These are phyloP conservation scores for Adansonia rubrostipa DNA, from an alignment of 441 rosid genomes.

Conservation along the genomic window DNA sequence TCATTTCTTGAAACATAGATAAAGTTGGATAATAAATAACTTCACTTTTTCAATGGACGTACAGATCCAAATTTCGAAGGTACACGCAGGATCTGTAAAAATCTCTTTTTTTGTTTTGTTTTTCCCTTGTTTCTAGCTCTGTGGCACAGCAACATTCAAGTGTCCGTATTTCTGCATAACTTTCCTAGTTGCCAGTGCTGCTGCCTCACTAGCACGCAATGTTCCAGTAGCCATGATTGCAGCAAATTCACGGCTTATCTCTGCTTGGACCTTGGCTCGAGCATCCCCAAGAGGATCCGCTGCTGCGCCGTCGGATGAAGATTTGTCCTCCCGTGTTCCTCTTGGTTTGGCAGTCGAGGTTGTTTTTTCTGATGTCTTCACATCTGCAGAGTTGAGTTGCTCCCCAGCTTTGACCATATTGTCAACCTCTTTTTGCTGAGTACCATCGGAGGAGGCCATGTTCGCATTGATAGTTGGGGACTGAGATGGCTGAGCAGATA, in stretches of 20 bases:
- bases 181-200: constrained; percentile 78
- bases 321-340: constrained; percentile 32
- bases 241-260: constrained; percentile 72
- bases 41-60: neutral
- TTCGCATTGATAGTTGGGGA: constrained; percentile 25
- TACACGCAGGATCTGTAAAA: neutral
- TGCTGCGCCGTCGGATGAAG: constrained; percentile 24
- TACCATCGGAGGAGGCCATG: constrained; percentile 28
- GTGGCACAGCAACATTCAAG: constrained; percentile 10
- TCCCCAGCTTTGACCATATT: constrained; percentile 27
- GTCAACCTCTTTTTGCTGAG: constrained; percentile 21
- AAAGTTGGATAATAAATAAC: neutral
- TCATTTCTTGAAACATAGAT: neutral
- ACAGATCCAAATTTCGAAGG: constrained; percentile 4
- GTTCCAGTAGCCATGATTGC: constrained; percentile 85
- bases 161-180: constrained; percentile 61
- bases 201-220: constrained; percentile 86
- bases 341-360: constrained; percentile 39
- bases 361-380: constrained; percentile 20
- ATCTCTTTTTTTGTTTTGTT: neutral
- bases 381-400: constrained; percentile 29
- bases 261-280: constrained; percentile 84
- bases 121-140: neutral
- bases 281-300: constrained; percentile 77
- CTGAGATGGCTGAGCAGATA: constrained; percentile 35